Evolutionary conservation across 2,329 filamentous ascomycete species (phyloP).

Genomic region (Xylariaceae sp.): DNA sequence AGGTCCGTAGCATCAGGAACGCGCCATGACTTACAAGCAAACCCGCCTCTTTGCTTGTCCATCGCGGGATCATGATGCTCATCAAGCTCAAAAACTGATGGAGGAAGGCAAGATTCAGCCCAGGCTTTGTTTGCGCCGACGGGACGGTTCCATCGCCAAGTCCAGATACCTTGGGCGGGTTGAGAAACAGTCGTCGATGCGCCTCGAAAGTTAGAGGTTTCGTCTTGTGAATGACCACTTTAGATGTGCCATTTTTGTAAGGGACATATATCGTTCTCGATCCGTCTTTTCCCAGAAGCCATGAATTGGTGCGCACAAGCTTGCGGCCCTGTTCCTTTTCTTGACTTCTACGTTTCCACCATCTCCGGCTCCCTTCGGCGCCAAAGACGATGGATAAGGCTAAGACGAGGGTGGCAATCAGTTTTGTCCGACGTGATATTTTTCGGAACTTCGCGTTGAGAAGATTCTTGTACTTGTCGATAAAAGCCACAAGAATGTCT

Average conservation of each 20-base stretch:
- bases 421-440: constrained; percentile 64
- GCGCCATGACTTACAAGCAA: constrained; percentile 81
- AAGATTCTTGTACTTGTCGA: constrained; percentile 53
- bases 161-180: constrained; percentile 78
- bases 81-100: constrained; percentile 95
- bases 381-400: constrained; percentile 72
- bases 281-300: constrained; percentile 88
- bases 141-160: constrained; percentile 72
- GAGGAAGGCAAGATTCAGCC: constrained; percentile 88
- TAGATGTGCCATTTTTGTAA: constrained; percentile 80
- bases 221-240: constrained; percentile 84
- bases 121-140: constrained; percentile 84
- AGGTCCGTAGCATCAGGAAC: constrained; percentile 87
- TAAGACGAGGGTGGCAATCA: constrained; percentile 72
- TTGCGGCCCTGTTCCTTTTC: constrained; percentile 80
- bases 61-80: constrained; percentile 95
- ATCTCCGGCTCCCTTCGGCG: constrained; percentile 71
- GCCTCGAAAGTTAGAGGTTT: constrained; percentile 95
- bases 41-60: constrained; percentile 93
- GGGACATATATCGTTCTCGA: constrained; percentile 93
- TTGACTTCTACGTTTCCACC: constrained; percentile 66
- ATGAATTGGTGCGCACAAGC: constrained; percentile 85
- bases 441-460: constrained; percentile 52
- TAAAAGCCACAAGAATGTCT: constrained; percentile 60
- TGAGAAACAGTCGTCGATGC: constrained; percentile 85